Base-by-base conservation (phyloP, 2,329 filamentous ascomycete species). In the Stromatinia cepivora region DNA sequence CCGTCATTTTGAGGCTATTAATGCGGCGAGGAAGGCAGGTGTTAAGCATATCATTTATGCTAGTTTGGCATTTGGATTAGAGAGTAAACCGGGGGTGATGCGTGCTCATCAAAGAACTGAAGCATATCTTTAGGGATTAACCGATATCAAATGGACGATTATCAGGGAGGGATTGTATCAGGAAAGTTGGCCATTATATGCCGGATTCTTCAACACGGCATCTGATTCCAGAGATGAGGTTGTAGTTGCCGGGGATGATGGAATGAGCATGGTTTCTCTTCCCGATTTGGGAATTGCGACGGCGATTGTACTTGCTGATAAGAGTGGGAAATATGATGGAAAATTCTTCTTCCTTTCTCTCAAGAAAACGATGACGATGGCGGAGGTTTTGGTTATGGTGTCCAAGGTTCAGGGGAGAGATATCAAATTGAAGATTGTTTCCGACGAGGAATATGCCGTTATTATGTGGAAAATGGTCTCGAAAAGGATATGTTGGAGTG, bases 21-120 rank as follows among this genome's bases (percentile, higher is more conserved):
- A 80, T 64, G 78, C 78, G 3, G 77, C 77, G n/a, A 69, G 72
- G 39, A 72, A 75, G 13, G 75, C 75, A 4, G 77, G 77, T 0
- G 79, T 80, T 1, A 71, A 78, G 48, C 77, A 80, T 45, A 48
- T 80, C 10, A 75, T 79, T 62, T 81, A 77, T 71, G 78, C 76
- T 1, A 79, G 79, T 0, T 71, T 81, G 2, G 73, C 72, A 0
- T 75, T 74, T 54, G 73, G 72, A 10, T 15, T 58, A 0, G 57
- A 71, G 3, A 72, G 70, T 42, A 59, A 58, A 8, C 61, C 73
- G 2, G 73, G 72, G 0, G 73, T 75, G 6, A 74, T 75, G 73
- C 66, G 67, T 15, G 73, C 73, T 3, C 73, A 75, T 63, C 42
- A 73, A 13, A 53, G 73, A 4, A 75, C 73, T 2, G 73, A 74